Base-by-base conservation (phyloP, 2,329 filamentous ascomycete species). In the Fusarium dimerum region DNA sequence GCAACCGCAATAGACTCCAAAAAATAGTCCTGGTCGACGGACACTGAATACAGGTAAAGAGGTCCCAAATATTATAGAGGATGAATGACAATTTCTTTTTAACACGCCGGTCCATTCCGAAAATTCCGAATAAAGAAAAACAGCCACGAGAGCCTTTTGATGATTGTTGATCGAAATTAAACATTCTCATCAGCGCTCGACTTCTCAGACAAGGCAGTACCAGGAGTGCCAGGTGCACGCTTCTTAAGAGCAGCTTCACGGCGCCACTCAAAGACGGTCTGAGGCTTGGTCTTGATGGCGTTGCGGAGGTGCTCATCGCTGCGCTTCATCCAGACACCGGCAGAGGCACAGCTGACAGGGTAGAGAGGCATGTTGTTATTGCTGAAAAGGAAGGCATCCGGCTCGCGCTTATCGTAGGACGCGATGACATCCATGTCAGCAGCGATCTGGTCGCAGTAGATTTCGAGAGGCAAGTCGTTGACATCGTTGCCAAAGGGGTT, bases 401-500 rank as follows among this genome's bases (percentile, higher is more conserved):
- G 57, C 20, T 67, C 56, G 42, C 65, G 64, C 61, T 69, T 69
- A 51, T 76, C 71, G 57, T 71, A 69, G 2, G 83, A 79, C 18
- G 86, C 85, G 60, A 93, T 84, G 52, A 88, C 83, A 66, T 93
- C 88, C 61, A 94, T 77, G 62, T 95, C 90, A 32, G 80, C 71
- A 18, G 87, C 83, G 40, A 94, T 79, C 65, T 92, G 87, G 38
- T 86, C 80, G 73, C 90, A 94, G 76, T 86, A 95, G 13, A 79
- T 75, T 66, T 93, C 90, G 3, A 92, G 78, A 0, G 88, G 87
- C 40, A 92, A 74, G 70, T 94, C 90, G 66, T 94, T 94, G 61
- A 92, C 89, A 57, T 94, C 90, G 58, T 85, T 79, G 51, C 90
- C 90, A 69, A 94, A 94, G 6, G 90, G 90, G 65, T 94, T 91